phyloP scores from a whole-genome alignment of 306 rosid species.

The Nissolia schottii region DNA sequence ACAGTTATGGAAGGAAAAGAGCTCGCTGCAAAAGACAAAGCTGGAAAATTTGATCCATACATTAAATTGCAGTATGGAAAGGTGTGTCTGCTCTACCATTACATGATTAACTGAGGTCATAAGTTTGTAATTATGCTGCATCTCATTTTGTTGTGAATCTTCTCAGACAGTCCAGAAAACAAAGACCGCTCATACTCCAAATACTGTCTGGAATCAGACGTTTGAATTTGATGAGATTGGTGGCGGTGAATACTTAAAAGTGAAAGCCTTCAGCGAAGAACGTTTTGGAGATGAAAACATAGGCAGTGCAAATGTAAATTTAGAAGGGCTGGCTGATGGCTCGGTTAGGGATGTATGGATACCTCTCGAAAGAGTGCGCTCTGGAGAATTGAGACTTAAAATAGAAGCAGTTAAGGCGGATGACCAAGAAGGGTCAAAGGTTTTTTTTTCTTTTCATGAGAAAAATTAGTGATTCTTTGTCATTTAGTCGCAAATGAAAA shows the following conservation, averaged over 20 bases:
- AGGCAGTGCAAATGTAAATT: slow-evolving; percentile 86
- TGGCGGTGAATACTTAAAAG: slow-evolving; percentile 75
- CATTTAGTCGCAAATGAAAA: background rate
- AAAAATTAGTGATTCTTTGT: slow-evolving; percentile 13
- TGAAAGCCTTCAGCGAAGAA: slow-evolving; percentile 69
- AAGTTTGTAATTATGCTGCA: background rate
- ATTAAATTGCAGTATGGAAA: slow-evolving; percentile 87
- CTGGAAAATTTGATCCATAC: slow-evolving; percentile 65
- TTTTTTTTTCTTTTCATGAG: slow-evolving; percentile 37
- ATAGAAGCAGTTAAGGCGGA: slow-evolving; percentile 70
- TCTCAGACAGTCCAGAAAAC: slow-evolving; percentile 66
- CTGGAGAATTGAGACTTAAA: slow-evolving; percentile 87
- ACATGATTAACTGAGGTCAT: background rate
- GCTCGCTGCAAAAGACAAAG: slow-evolving; percentile 61
- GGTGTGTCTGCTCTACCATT: slow-evolving; percentile 37
- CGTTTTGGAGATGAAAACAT: slow-evolving; percentile 73
- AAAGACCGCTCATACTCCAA: slow-evolving; percentile 42
- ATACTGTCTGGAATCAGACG: slow-evolving; percentile 71
- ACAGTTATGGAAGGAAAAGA: slow-evolving; percentile 80
- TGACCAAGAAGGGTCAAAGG: slow-evolving; percentile 75
- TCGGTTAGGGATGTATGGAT: slow-evolving; percentile 76
- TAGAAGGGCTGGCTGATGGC: slow-evolving; percentile 85
- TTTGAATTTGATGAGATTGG: slow-evolving; percentile 86
- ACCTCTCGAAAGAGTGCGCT: slow-evolving; percentile 87
- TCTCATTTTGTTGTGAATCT: slow-evolving; percentile 16